Percentiles rank a stretch among this genome's conserved stretches.
These are phyloP conservation scores for Vicia sativa DNA, from an alignment of 306 rosid species.

Conservation along the genomic window DNA sequence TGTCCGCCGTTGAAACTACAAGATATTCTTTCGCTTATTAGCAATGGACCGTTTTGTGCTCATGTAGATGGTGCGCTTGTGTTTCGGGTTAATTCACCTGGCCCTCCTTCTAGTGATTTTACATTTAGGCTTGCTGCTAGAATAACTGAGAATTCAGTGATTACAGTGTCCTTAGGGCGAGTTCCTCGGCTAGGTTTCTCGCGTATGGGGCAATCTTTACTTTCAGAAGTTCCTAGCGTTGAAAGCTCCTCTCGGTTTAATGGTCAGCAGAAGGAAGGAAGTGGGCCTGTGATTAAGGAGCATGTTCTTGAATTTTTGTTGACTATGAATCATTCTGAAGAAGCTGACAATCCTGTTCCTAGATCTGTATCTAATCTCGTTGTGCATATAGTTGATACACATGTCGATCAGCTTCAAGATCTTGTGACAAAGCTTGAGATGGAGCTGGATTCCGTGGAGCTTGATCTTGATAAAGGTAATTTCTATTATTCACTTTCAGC, in stretches of 20 bases:
- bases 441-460: slow-evolving; percentile 87
- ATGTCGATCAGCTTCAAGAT: slow-evolving; percentile 94
- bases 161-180: slow-evolving; percentile 87
- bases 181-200: slow-evolving; percentile 96
- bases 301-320: slow-evolving; percentile 92
- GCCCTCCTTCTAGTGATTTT: slow-evolving; percentile 82
- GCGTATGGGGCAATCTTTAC: slow-evolving; percentile 72
- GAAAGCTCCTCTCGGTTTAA: slow-evolving; percentile 57
- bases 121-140: slow-evolving; percentile 92
- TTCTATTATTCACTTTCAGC: slow-evolving; percentile 12
- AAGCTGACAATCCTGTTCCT: slow-evolving; percentile 95
- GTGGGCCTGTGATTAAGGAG: slow-evolving; percentile 77
- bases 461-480: slow-evolving; percentile 85
- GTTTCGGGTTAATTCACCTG: slow-evolving; percentile 93
- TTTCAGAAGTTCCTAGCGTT: slow-evolving; percentile 86
- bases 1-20: slow-evolving; percentile 97
- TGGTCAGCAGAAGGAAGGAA: slow-evolving; percentile 59
- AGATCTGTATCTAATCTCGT: slow-evolving; percentile 79
- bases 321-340: slow-evolving; percentile 98
- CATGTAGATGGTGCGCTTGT: slow-evolving; percentile 93
- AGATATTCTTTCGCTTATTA: slow-evolving; percentile 94
- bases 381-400: slow-evolving; percentile 90
- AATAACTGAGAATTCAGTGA: slow-evolving; percentile 75
- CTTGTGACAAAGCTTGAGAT: slow-evolving; percentile 90
- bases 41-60: slow-evolving; percentile 98